These are phyloP conservation scores for Hyaloscypha variabilis DNA, from an alignment of 495 filamentous ascomycete genomes.

Conservation along the genomic window DNA sequence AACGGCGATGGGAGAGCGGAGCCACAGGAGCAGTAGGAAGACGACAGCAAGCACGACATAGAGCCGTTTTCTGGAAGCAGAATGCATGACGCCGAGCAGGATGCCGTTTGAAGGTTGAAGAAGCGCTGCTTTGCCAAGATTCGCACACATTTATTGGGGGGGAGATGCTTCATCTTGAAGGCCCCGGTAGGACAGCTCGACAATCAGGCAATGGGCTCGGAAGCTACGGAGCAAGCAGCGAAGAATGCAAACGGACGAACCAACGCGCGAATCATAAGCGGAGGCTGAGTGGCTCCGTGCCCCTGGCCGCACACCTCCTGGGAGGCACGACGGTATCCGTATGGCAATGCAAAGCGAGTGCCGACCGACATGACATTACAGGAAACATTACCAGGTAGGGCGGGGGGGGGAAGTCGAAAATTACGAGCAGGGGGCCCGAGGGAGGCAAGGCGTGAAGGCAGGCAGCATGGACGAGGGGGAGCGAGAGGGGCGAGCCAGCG, in stretches of 20 bases:
- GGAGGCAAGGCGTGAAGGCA: no score
- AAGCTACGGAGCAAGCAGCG: not conserved
- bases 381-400: no score
- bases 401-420: no score
- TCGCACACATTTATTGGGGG: not conserved
- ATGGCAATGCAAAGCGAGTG: no score
- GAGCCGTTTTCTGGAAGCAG: not conserved
- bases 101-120: not conserved
- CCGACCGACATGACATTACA: no score
- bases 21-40: constrained; percentile 6
- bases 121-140: not conserved
- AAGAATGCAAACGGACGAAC: not conserved
- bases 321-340: no score
- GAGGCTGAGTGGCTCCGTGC: not conserved
- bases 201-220: not conserved
- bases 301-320: not conserved
- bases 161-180: not conserved
- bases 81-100: not conserved
- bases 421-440: no score
- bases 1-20: constrained; percentile 30
- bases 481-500: no score
- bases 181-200: not conserved
- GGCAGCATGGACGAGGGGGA: no score
- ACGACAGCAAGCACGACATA: not conserved
- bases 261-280: not conserved